Conservation (phyloP, 129 eudicot genomes). For the Tagetes patula region DNA sequence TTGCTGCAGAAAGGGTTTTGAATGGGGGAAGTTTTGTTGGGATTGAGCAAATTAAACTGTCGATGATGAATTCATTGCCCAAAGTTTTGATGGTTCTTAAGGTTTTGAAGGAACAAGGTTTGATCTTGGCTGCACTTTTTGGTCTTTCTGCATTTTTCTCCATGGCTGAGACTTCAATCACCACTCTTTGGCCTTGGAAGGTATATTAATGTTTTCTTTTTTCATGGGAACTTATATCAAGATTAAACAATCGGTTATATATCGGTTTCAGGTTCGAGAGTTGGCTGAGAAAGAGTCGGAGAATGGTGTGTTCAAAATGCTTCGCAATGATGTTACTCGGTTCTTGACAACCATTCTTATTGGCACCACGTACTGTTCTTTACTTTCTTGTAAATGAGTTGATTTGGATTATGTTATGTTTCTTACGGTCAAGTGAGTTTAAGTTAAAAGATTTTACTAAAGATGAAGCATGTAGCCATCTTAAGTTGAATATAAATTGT, state of each 20-base stretch:
- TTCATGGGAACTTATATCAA: background rate
- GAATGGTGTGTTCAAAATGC: slow-evolving; percentile 88
- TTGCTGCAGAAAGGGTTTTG: slow-evolving; percentile 57
- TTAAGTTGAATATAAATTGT: background rate
- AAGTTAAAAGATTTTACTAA: background rate
- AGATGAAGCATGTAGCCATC: background rate
- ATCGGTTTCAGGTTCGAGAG: slow-evolving; percentile 64
- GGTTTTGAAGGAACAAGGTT: slow-evolving; percentile 81
- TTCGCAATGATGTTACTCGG: slow-evolving; percentile 85
- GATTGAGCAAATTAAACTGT: slow-evolving; percentile 54
- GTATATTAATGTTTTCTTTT: slow-evolving; percentile 30
- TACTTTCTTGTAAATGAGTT: background rate
- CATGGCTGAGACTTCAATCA: slow-evolving; percentile 96
- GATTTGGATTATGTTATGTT: background rate
- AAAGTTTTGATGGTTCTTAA: slow-evolving; percentile 64
- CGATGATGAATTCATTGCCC: slow-evolving; percentile 58
- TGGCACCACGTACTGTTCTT: slow-evolving; percentile 81
- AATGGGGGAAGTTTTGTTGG: slow-evolving; percentile 41
- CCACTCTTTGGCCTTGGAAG: slow-evolving; percentile 99
- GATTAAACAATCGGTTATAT: background rate
- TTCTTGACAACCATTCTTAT: slow-evolving; percentile 92
- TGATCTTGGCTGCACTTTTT: slow-evolving; percentile 68
- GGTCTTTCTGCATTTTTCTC: slow-evolving; percentile 93
- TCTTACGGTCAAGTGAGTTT: background rate
- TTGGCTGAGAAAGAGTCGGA: slow-evolving; percentile 95